Percentiles rank a stretch among this genome's conserved stretches.
These are phyloP conservation scores for Arthrobotrys megalospora DNA, from an alignment of 2,329 filamentous ascomycete species.

Conservation along the genomic window DNA sequence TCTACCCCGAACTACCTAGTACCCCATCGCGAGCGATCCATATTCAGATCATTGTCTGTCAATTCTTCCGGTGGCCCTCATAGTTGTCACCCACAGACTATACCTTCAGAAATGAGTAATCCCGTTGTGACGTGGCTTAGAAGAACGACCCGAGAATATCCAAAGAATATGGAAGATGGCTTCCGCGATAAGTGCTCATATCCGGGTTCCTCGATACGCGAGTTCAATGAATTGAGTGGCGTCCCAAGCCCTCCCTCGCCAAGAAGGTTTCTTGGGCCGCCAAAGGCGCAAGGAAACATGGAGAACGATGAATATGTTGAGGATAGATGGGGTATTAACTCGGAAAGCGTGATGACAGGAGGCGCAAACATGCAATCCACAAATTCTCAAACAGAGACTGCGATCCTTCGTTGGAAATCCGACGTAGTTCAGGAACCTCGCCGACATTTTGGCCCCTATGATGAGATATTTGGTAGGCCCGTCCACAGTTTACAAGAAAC, in stretches of 20 bases:
- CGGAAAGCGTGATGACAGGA: not conserved
- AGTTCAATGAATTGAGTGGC: not conserved
- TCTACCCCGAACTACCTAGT: not conserved
- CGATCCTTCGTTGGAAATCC: slow-evolving; percentile 14
- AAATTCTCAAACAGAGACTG: not conserved
- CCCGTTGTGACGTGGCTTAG: slow-evolving; percentile 35
- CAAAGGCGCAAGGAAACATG: not conserved
- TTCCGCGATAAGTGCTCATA: not conserved
- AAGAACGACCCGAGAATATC: slow-evolving; percentile 15
- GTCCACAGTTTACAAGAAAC: not conserved
- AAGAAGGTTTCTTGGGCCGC: no score
- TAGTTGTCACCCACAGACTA: not conserved
- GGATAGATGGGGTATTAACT: not conserved
- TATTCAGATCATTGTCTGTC: slow-evolving; percentile 32
- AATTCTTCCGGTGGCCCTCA: slow-evolving; percentile 9
- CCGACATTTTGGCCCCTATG: not conserved
- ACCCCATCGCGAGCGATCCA: not conserved
- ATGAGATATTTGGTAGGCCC: not conserved
- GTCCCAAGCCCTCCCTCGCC: not conserved
- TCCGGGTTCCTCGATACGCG: not conserved
- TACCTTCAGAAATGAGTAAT: slow-evolving; percentile 21
- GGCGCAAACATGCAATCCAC: not conserved
- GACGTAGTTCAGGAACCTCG: not conserved
- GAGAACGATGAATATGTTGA: not conserved
- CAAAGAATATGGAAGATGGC: not conserved